phyloP scores from a whole-genome alignment of 106 monocot genomes.

The Vanilla planifolia region DNA sequence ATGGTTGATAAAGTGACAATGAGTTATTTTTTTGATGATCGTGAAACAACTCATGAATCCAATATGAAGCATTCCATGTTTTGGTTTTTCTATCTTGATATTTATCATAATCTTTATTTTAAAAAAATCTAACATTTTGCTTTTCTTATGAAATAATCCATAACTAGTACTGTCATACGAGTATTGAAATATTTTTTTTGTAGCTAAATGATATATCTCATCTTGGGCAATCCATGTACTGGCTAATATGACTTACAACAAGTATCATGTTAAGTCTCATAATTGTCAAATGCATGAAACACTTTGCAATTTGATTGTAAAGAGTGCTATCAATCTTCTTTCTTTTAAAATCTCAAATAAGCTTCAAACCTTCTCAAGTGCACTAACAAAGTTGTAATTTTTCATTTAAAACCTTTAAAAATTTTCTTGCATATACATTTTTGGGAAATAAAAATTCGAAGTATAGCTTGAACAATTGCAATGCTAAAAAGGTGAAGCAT shows the following conservation, averaged over 20 bases:
- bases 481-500: constrained; percentile 6
- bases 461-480: background rate
- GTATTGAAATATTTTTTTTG: constrained; percentile 5
- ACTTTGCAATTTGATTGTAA: too few relatives aligned
- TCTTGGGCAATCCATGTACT: constrained; percentile 3
- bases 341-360: background rate
- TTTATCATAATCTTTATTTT: background rate
- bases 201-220: constrained; percentile 2
- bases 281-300: constrained; percentile 6
- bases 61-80: background rate
- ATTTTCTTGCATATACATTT: background rate
- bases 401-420: constrained; percentile 15
- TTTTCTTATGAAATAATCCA: background rate
- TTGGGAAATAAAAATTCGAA: constrained; percentile 12
- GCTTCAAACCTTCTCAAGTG: constrained; percentile 11
- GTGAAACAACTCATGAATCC: too few relatives aligned
- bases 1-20: too few relatives aligned
- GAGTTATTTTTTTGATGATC: too few relatives aligned
- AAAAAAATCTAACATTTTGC: constrained; percentile 6
- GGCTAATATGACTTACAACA: constrained; percentile 1
- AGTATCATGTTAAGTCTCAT: background rate
- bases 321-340: constrained; percentile 7
- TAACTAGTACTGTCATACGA: background rate
- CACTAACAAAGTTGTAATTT: constrained; percentile 15
- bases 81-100: background rate